These are phyloP conservation scores for Phytopythium boreale DNA, from an alignment of 352 stramenopile genomes.

Conservation along the genomic window DNA sequence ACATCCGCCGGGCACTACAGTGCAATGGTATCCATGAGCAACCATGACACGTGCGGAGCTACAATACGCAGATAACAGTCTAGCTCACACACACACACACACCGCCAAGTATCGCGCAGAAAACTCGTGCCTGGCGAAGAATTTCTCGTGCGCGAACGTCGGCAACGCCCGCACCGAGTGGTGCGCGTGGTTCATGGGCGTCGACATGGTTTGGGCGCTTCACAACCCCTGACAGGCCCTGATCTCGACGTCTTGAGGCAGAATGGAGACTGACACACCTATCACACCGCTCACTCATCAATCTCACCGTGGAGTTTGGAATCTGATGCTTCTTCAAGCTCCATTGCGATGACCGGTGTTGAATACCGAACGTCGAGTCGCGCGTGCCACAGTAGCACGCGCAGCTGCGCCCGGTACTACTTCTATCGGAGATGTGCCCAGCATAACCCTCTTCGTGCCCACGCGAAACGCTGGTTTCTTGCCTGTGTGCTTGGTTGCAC, in stretches of 20 bases:
- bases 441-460: not conserved
- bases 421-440: not conserved
- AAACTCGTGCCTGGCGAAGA: conserved; percentile 54
- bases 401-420: not conserved
- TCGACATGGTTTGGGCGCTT: not conserved
- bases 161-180: conserved; percentile 11
- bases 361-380: not conserved
- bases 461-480: not conserved
- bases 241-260: not conserved
- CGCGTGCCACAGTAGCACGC: not conserved
- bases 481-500: not conserved
- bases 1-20: conserved; percentile 34
- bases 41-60: not conserved
- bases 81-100: conserved; percentile 1
- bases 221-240: too few species aligned
- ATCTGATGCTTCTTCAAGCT: not conserved
- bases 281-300: not conserved
- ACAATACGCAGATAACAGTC: not conserved
- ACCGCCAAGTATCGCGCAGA: conserved; percentile 26
- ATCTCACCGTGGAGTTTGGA: too few species aligned
- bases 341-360: not conserved
- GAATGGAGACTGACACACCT: not conserved
- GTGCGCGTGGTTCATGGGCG: conserved; percentile 4
- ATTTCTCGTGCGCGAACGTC: conserved; percentile 33
- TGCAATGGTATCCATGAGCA: not conserved